A percentile compares a stretch with the other conserved stretches of the same genome.
These are phyloP conservation scores for Microstegium vimineum DNA, from an alignment of 176 grass and related monocot genomes.

Conservation along the genomic window DNA sequence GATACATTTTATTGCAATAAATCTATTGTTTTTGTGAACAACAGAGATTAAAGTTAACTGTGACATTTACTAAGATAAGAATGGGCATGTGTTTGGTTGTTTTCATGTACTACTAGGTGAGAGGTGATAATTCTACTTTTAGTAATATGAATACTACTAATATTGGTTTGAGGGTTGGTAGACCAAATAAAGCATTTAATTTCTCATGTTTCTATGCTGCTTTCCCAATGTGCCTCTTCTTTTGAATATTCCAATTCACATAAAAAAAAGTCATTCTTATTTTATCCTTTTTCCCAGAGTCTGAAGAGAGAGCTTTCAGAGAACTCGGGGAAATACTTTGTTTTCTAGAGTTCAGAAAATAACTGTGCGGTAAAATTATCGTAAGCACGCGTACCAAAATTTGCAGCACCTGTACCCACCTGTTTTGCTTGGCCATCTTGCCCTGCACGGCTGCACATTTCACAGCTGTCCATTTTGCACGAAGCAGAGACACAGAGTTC, in stretches of 20 bases:
- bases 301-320: not conserved
- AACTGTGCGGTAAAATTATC: not conserved
- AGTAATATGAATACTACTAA: not conserved
- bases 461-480: conserved; percentile 27
- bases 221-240: not conserved
- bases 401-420: not conserved
- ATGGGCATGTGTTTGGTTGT: not conserved
- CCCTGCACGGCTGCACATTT: not conserved
- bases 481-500: no score
- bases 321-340: not conserved
- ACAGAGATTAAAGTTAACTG: not conserved
- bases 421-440: not conserved
- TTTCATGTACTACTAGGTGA: not conserved
- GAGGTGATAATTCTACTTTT: not conserved
- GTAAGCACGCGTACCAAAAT: not conserved
- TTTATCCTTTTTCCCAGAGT: not conserved
- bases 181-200: not conserved
- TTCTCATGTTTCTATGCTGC: not conserved
- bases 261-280: not conserved
- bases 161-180: not conserved
- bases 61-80: not conserved
- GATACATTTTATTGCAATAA: not conserved
- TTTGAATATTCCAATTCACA: not conserved
- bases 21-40: not conserved
- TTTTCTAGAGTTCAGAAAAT: not conserved